A percentile compares a stretch with the other conserved stretches of the same genome.
Evolutionary conservation across 441 rosid genomes (phyloP).

Genomic region (Gossypium aridum): DNA sequence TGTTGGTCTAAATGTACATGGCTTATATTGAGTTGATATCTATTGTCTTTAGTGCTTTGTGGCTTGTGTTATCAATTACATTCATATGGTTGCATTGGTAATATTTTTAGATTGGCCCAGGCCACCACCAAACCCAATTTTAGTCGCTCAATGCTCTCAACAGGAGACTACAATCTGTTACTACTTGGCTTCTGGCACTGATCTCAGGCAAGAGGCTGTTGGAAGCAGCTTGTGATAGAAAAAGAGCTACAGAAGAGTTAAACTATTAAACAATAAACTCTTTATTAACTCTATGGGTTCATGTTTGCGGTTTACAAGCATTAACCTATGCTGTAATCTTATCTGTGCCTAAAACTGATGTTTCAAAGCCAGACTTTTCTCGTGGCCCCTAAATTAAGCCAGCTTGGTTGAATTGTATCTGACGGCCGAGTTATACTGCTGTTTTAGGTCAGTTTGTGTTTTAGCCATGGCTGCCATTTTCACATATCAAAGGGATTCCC

Average conservation of each 20-base stretch:
- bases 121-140: background rate
- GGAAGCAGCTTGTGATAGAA: background rate
- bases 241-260: background rate
- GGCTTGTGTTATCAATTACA: background rate
- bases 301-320: background rate
- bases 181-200: background rate
- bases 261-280: background rate
- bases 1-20: background rate
- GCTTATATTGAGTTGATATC: background rate
- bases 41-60: background rate
- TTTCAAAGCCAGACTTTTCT: background rate
- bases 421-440: background rate
- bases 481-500: slow-evolving; percentile 14
- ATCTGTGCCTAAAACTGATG: background rate
- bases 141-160: background rate
- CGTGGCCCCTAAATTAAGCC: background rate
- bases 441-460: slow-evolving; percentile 8
- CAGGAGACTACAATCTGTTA: background rate
- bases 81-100: background rate
- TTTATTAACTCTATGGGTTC: background rate
- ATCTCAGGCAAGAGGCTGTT: background rate
- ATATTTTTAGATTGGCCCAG: background rate
- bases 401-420: background rate
- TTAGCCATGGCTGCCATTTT: background rate
- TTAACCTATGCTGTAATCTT: background rate